Evolutionary conservation across 2,329 filamentous ascomycete species (phyloP).

Genomic region (Cladosporium oxysporum): DNA sequence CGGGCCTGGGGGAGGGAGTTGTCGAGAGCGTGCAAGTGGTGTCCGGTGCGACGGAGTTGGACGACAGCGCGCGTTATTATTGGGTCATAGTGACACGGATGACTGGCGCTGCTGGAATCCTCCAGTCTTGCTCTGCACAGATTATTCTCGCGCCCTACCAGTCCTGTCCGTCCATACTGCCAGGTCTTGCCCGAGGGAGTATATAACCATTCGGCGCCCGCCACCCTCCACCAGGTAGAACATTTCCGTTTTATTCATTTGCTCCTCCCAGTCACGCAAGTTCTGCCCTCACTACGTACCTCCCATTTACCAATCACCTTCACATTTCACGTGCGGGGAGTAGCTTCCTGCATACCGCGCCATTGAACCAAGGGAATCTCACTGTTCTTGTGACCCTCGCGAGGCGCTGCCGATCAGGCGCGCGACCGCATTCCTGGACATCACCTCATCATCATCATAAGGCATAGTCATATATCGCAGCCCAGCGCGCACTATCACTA

Average conservation of each 20-base stretch:
- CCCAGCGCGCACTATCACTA: constrained; percentile 8
- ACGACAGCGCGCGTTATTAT: constrained; percentile 7
- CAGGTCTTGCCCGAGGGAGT: neutral
- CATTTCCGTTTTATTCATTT: constrained; percentile 12
- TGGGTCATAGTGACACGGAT: constrained; percentile 10
- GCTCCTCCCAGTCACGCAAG: neutral
- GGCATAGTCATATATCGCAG: neutral
- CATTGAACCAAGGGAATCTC: neutral
- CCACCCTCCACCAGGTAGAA: constrained; percentile 14
- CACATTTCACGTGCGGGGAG: constrained; percentile 16
- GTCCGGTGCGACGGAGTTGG: neutral
- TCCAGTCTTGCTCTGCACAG: neutral
- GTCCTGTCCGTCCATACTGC: neutral
- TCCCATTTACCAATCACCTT: constrained; percentile 5
- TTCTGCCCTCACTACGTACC: neutral
- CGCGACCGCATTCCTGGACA: constrained; percentile 15
- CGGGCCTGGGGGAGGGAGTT: neutral
- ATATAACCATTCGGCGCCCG: constrained; percentile 10
- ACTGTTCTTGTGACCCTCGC: constrained; percentile 14
- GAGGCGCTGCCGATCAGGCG: constrained; percentile 17
- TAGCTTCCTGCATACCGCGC: constrained; percentile 6
- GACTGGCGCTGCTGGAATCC: neutral
- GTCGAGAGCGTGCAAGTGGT: neutral
- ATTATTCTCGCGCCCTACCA: neutral
- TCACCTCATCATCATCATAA: constrained; percentile 6